phyloP scores from a whole-genome alignment of 306 rosid genomes.

The Castanea sativa region DNA sequence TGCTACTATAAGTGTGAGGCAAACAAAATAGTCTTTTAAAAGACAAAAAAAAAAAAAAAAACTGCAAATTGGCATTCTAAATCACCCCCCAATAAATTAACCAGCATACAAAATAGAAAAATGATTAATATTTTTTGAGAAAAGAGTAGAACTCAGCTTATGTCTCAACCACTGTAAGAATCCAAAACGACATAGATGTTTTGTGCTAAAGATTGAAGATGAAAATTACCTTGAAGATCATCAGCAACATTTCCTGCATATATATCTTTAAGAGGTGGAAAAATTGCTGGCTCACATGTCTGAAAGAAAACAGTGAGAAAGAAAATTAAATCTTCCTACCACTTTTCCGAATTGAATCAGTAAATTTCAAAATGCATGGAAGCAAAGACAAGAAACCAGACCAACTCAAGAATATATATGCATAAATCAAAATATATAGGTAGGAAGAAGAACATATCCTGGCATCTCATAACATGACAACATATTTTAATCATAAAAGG shows the following conservation, averaged over 20 bases:
- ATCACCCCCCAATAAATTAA: too few species aligned
- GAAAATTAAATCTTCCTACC: slow-evolving; percentile 1
- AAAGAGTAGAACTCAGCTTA: too few species aligned
- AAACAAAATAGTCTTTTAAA: too few species aligned
- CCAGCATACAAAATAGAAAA: too few species aligned
- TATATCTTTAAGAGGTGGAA: slow-evolving; percentile 84
- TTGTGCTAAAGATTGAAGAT: background rate
- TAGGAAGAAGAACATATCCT: background rate
- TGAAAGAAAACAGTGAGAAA: slow-evolving; percentile 36
- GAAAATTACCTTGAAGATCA: slow-evolving; percentile 73
- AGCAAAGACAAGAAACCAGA: background rate
- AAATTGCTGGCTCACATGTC: slow-evolving; percentile 85
- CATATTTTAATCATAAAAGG: background rate
- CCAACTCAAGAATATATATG: background rate
- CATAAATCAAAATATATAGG: background rate
- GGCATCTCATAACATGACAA: background rate
- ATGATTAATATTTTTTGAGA: too few species aligned
- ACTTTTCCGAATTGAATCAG: background rate
- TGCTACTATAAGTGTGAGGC: too few species aligned
- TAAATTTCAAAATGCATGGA: background rate
- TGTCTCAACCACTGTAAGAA: too few species aligned
- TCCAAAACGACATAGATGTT: too few species aligned
- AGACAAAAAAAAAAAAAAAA: too few species aligned
- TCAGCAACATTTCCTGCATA: slow-evolving; percentile 67
- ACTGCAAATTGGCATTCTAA: slow-evolving; percentile 47